Base-by-base conservation (phyloP, 805 yeast species). In the Saccharomycopsis lassenensis region DNA sequence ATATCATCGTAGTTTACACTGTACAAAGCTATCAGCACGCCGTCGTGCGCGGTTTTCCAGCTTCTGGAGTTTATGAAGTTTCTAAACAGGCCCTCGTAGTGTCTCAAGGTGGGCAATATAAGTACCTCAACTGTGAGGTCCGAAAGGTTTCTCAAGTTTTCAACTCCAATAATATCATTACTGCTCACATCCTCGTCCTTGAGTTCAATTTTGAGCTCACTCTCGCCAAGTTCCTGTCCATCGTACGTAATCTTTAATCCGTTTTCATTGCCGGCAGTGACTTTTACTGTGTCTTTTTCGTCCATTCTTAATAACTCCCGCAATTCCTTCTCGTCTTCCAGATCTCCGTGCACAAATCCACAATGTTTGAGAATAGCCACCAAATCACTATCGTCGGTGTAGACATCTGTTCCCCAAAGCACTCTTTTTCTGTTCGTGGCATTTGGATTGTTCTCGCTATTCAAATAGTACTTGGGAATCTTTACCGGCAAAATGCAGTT, bases 301-400 rank as follows among this genome's bases (percentile, higher is more conserved):
- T 41, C 37, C 1, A 38, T 25, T n/a, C n/a, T n/a, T n/a, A n/a
- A n/a, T n/a, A n/a, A n/a, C n/a, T n/a, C n/a, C n/a, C n/a, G n/a
- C n/a, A n/a, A n/a, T n/a, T 12, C 19, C 19, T n/a, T 16, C 7
- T 29, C 19, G 27, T 27, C 28, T 21, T 29, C 36, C 22, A 52
- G 51, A 12, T 47, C 52, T 8, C 64, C 52, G 36, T 67, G 55
- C 39, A 77, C 63, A 31, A 77, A 57, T 1, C 95, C 95, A 43
- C 75, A 61, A 49, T 91, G 97, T 44, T 73, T 69, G 35, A 89
- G 58, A 0, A 77, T 79, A 4, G 82, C 65, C 24, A 89, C 65
- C 2, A 87, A 60, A 54, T 89, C 95, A 1, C 94, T 80, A 55
- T 89, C 98, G 56, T 91, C 97, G 0, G 96, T 83, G 56, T 89